A percentile compares a stretch with the other conserved stretches of the same genome.
phyloP scores from a whole-genome alignment of 306 rosid genomes.

The Vicia faba region DNA sequence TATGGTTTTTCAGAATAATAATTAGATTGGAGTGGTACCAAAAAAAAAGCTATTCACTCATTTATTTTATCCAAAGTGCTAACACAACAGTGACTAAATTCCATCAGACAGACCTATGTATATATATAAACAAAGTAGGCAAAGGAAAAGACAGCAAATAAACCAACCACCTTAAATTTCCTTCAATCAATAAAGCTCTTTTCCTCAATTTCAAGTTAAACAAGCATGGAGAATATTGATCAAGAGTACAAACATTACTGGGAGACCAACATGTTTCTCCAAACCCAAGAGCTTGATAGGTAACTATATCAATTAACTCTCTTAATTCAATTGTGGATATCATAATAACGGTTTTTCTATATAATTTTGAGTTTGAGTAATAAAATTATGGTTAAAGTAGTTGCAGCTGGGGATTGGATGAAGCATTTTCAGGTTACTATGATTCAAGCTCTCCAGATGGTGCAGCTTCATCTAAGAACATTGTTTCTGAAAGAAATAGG shows the following conservation, averaged over 20 bases:
- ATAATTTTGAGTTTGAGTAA: too few relatives aligned
- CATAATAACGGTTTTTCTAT: too few relatives aligned
- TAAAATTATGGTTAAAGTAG: too few relatives aligned
- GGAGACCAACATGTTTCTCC: slow-evolving; percentile 75
- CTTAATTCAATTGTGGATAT: background rate
- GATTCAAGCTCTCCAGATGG: slow-evolving; percentile 98
- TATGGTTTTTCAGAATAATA: too few relatives aligned
- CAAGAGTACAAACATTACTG: slow-evolving; percentile 71
- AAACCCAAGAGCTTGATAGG: slow-evolving; percentile 78
- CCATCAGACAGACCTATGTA: too few relatives aligned
- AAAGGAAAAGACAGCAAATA: background rate
- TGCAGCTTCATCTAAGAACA: slow-evolving; percentile 55
- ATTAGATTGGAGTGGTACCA: too few relatives aligned
- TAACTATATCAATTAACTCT: slow-evolving; percentile 2
- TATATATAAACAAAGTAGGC: background rate
- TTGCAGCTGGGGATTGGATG: slow-evolving; percentile 65
- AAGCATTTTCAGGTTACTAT: slow-evolving; percentile 68
- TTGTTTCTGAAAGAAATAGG: too few relatives aligned
- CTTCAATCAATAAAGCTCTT: background rate
- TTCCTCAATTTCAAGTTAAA: background rate
- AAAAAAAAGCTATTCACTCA: too few relatives aligned
- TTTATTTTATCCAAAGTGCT: too few relatives aligned
- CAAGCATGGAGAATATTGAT: slow-evolving; percentile 65
- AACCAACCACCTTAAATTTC: background rate
- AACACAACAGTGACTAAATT: too few relatives aligned